Base-by-base conservation (phyloP, 257 asterid genomes). In the Plantago major region DNA sequence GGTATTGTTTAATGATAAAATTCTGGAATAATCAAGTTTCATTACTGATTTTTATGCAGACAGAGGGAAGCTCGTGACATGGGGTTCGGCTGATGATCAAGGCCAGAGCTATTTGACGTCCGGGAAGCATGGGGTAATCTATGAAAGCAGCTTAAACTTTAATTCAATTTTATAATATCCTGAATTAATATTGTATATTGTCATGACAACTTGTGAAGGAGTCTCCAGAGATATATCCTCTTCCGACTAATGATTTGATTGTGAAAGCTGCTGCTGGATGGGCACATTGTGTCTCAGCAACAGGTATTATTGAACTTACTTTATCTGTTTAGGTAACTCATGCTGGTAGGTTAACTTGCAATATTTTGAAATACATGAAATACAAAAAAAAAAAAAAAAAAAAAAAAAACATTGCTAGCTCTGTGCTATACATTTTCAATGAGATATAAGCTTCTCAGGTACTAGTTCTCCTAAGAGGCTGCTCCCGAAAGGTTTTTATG, bases 41-140 rank as follows among this genome's bases (percentile, higher is more conserved):
- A 7, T 53, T 60, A 7, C 48, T 61, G 30, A 17, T 63, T n/a
- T 44, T 46, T 62, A 11, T 43, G 77, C 79, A 84, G 95, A 58
- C 38, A 64, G 67, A 19, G 89, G 95, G 28, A 78, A 79, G 62
- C 76, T 84, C 13, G 57, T 84, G 28, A 87, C 95, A 13, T 87
- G 94, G 94, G 96, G 96, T 64, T 87, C 96, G 42, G 78, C 90
- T 22, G 96, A 84, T 76, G 96, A 84, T 74, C 96, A 87, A 79
- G 90, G 95, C 70, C 95, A 82, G 66, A 87, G 89, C 77, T 87
- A 82, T 71, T 73, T 87, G 81, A 78, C 90, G 12, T 79, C 94
- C 45, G 94, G 94, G 74, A 84, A 87, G 79, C 96, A 87, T 60
- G 96, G 86, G 90, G 94, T 84, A 84, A 64, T 67, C 59, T 49